Conservation (phyloP, 2,329 filamentous ascomycete genomes). For the Rosellinia necatrix region DNA sequence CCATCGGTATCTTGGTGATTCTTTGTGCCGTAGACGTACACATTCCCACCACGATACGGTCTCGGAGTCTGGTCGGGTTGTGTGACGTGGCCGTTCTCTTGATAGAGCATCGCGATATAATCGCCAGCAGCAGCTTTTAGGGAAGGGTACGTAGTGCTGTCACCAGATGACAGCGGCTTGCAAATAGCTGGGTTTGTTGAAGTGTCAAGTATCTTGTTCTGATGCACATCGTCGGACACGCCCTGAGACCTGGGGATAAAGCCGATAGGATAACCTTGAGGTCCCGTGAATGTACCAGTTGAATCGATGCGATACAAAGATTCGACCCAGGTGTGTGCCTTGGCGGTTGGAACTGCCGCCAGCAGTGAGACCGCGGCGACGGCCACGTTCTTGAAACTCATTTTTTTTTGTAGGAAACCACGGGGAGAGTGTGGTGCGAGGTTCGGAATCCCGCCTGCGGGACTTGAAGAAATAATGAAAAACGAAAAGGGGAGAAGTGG, state of each 20-base stretch:
- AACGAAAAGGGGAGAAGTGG: neutral
- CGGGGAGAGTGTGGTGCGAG: constrained; percentile 2
- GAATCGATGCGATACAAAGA: constrained; percentile 70
- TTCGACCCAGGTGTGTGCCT: constrained; percentile 84
- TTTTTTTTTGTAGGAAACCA: constrained; percentile 25
- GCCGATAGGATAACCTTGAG: constrained; percentile 75
- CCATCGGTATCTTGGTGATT: constrained; percentile 52
- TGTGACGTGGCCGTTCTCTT: constrained; percentile 79
- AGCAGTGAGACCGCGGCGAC: constrained; percentile 35
- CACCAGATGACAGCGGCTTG: constrained; percentile 63
- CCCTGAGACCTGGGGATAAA: constrained; percentile 63
- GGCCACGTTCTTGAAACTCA: constrained; percentile 27
- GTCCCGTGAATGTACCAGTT: constrained; percentile 74
- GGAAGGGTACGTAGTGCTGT: constrained; percentile 59
- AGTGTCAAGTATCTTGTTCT: constrained; percentile 58
- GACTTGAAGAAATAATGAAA: constrained; percentile 21
- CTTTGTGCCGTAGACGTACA: constrained; percentile 75
- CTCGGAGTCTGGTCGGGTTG: constrained; percentile 61
- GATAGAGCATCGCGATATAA: constrained; percentile 68
- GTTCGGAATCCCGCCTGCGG: constrained; percentile 32
- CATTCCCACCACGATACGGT: constrained; percentile 66
- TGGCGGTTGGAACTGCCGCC: constrained; percentile 40
- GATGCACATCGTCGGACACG: constrained; percentile 63
- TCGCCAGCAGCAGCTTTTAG: constrained; percentile 66
- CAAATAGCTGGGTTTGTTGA: constrained; percentile 60